These are phyloP conservation scores for Aethionema arabicum DNA, from an alignment of 345 rosid genomes.

Conservation along the genomic window DNA sequence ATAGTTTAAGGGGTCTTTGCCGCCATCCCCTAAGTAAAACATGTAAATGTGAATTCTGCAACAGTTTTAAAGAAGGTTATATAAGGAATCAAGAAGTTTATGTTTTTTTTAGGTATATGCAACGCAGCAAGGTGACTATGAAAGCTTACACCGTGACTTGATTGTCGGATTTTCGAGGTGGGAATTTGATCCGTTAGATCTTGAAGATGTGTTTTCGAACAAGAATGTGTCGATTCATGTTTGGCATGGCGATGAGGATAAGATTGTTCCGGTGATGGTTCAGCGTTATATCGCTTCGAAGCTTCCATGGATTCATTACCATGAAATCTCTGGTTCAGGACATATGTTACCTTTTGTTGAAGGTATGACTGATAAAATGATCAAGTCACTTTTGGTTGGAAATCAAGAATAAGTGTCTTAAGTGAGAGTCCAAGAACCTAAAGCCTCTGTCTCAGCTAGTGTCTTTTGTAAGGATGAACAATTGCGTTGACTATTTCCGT, in stretches of 20 bases:
- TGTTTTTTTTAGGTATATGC: conserved; percentile 27
- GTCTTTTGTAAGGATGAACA: no score
- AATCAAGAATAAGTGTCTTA: no score
- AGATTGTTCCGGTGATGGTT: conserved; percentile 45
- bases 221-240: conserved; percentile 58
- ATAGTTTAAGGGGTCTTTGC: no score
- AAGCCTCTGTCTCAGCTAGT: no score
- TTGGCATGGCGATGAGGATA: conserved; percentile 83
- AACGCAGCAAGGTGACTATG: conserved; percentile 60
- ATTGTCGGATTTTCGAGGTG: conserved; percentile 64
- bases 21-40: no score
- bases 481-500: no score
- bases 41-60: background rate
- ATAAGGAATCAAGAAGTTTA: background rate
- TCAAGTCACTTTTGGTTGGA: conserved; percentile 35
- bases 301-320: conserved; percentile 61
- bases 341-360: conserved; percentile 46
- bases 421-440: no score
- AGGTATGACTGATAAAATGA: conserved; percentile 50
- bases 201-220: conserved; percentile 55
- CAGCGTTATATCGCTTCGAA: conserved; percentile 45
- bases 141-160: conserved; percentile 62
- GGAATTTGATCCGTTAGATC: conserved; percentile 74
- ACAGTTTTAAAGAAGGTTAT: background rate
- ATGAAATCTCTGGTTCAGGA: conserved; percentile 58